A percentile compares a stretch with the other conserved stretches of the same genome.
Evolutionary conservation across 805 yeast genomes (phyloP).

Genomic region (Spathaspora gorwiae): DNA sequence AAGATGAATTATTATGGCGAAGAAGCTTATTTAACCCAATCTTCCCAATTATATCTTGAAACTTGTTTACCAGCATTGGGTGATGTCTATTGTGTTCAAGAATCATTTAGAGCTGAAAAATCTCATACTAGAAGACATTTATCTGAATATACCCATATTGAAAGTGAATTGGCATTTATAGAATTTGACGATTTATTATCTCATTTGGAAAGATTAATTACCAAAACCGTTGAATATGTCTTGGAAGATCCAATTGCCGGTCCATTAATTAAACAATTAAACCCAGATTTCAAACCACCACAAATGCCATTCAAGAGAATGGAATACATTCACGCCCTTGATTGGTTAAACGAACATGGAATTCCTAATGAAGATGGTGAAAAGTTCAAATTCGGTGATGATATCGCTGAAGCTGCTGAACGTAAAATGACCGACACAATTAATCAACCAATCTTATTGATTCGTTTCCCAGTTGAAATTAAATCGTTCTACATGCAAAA

Average conservation of each 20-base stretch:
- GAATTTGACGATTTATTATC: constrained; percentile 78
- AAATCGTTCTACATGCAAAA: constrained; percentile 98
- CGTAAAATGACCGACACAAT: constrained; percentile 96
- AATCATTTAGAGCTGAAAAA: constrained; percentile 98
- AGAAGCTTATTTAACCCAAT: constrained; percentile 93
- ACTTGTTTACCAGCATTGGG: constrained; percentile 95
- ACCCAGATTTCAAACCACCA: constrained; percentile 88
- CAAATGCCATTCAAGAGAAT: constrained; percentile 83
- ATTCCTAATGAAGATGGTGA: constrained; percentile 94
- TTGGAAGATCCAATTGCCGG: constrained; percentile 90
- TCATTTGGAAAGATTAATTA: constrained; percentile 80
- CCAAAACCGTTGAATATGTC: constrained; percentile 66
- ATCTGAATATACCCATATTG: constrained; percentile 95
- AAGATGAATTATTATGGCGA: constrained; percentile 92
- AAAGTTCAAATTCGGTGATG: constrained; percentile 93
- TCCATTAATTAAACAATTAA: constrained; percentile 81
- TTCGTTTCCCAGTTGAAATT: constrained; percentile 93
- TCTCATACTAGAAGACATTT: constrained; percentile 98
- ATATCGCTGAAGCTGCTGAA: constrained; percentile 99
- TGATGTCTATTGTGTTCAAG: constrained; percentile 96
- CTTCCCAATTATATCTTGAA: constrained; percentile 94
- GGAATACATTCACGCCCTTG: constrained; percentile 85
- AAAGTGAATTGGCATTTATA: constrained; percentile 87
- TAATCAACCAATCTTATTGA: constrained; percentile 87
- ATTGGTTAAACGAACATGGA: constrained; percentile 94